Base-by-base conservation (phyloP, 1,284 basidiomycete species). In the Leucoagaricus sp. region DNA sequence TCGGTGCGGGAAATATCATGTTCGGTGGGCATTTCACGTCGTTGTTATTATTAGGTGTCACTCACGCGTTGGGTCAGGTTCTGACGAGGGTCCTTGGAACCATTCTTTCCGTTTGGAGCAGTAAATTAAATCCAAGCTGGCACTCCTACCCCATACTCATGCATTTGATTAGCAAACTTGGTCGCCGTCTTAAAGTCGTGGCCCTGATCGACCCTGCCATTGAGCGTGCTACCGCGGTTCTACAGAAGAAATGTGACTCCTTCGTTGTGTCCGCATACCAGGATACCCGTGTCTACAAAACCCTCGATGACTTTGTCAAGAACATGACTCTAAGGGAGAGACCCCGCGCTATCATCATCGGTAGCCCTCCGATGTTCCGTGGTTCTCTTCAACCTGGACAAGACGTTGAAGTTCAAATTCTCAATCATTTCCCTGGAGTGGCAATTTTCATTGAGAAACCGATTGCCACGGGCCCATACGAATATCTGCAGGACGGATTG, bases 361-460 rank as follows among this genome's bases (percentile, higher is more conserved):
- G 96, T 50, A 91, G 87, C 55, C 96, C 96, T 41, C 94, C 96
- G 44, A 93, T 93, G 79, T 98, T 90, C 84, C 88, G 96, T 61
- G 94, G 94, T 53, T 87, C 87, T 45, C 80, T 83, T 29, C 79
- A 84, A 64, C 79, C 86, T 48, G 93, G 93, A 45, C 85, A 89
- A 57, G 93, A 98, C 72, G 83, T 98, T 61, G 96, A 99, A 77
- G 75, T 91, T 62, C 89, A 94, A 74, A 87, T 98, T 65, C 76
- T 98, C 70, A 89, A 94, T 69, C 74, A 87, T 66, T 96, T 98
- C 81, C 95, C 95, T 55, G 86, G 87, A 25, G 87, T 93, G 29
- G 89, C 92, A n/a, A 83, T 96, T 75, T 97, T 97, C 71, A 83
- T 98, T 63, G 96, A 98, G 75, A 98, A 98, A 78, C 95, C 95